Percentiles rank a stretch among this genome's conserved stretches.
phyloP scores from a whole-genome alignment of 1,284 basidiomycete genomes.

The Cystobasidium slooffiae region DNA sequence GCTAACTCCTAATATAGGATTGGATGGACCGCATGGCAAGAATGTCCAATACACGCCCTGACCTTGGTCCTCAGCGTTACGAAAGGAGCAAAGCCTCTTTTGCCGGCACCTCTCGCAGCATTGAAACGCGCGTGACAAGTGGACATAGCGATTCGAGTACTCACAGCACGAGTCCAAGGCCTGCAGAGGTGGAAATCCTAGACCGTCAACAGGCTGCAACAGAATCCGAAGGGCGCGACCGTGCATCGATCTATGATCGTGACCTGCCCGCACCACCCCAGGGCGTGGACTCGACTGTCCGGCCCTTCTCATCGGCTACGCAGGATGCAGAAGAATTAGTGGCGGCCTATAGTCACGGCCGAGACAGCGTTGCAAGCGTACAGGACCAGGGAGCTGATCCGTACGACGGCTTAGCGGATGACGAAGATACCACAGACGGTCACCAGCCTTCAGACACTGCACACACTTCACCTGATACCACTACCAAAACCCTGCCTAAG shows the following conservation, averaged over 20 bases:
- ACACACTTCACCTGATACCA: background rate
- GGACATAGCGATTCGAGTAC: slow-evolving; percentile 26
- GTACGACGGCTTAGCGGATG: slow-evolving; percentile 37
- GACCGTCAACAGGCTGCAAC: background rate
- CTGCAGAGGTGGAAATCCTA: background rate
- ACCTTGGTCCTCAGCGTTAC: slow-evolving; percentile 1
- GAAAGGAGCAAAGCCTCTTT: slow-evolving; percentile 11
- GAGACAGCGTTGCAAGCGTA: background rate
- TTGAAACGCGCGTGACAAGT: slow-evolving; percentile 36
- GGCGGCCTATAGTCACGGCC: slow-evolving; percentile 1
- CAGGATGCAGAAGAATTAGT: slow-evolving; percentile 27
- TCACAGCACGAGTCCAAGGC: background rate
- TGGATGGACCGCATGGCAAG: slow-evolving; percentile 25
- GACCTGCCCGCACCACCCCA: slow-evolving; percentile 29
- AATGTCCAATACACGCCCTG: slow-evolving; percentile 11
- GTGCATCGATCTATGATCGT: slow-evolving; percentile 28
- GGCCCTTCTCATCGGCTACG: slow-evolving; percentile 6
- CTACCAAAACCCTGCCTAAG: background rate
- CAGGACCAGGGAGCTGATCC: slow-evolving; percentile 2
- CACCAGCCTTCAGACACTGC: background rate
- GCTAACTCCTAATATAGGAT: background rate
- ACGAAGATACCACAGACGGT: slow-evolving; percentile 6
- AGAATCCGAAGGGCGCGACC: slow-evolving; percentile 1
- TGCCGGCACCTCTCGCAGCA: slow-evolving; percentile 17
- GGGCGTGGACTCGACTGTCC: background rate